Evolutionary conservation across 1,284 basidiomycete genomes (phyloP), one percentile per base, ranked within the genome.

Genomic region (Mycosarcoma mackinlayi): DNA sequence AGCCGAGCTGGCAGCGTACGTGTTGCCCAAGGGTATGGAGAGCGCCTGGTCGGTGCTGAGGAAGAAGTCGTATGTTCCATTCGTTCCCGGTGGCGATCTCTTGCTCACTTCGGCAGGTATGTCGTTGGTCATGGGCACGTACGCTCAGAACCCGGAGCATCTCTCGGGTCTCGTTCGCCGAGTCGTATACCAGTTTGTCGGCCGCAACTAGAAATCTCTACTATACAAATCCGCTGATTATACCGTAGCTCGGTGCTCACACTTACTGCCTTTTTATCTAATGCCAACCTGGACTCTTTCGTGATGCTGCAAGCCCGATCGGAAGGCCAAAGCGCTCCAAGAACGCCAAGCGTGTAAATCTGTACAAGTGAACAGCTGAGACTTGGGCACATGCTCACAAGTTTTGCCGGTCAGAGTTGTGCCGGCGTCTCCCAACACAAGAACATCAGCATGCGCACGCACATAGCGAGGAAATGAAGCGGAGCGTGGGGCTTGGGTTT

Each of bases 1-100:
- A 13, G 89, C 88, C 3, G 93, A 95, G 84, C 84, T 95, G 67
- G 93, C 94, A 25, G 94, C 96, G 90, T 98, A 95, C 83, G 93
- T 93, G 4, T 84, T 97, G 35, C 94, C 94, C n/a, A 92, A 93
- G 83, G 92, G 89, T 0, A 83, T 80, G 41, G 78, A 81, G 56
- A 71, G 75, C 55, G 88, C 88, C 11, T 98, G 94, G 94, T 86
- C 89, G 1, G 88, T 90, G 73, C 88, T 90, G 14, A 84, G 92
- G 38, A 89, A 90, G 16, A 88, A 89, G 66, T 90, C 91, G 0
- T 89, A 88, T 84, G 89, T 94, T 21, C 90, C 91, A 4, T 84
- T 85, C 50, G 86, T 87, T 1, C 87, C 84, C 83, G 88, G 84
- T 86, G 92, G 78, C 86, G 92, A 78, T 86, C 89, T 82, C 85